phyloP scores from a whole-genome alignment of 306 rosid genomes.

The Ceratonia siliqua region DNA sequence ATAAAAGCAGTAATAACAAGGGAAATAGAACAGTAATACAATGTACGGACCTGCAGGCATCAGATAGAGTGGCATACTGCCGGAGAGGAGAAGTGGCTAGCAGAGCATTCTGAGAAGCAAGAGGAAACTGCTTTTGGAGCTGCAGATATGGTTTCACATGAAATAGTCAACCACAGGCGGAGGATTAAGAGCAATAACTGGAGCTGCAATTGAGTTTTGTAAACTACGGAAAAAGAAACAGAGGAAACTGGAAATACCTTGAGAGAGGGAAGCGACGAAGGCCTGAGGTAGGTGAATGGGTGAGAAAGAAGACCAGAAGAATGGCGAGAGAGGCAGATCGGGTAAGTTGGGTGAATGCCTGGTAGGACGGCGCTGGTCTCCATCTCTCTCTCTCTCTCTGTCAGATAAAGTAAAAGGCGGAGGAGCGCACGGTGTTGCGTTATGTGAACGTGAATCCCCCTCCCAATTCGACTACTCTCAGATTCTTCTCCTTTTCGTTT shows the following conservation, averaged over 20 bases:
- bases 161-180: background rate
- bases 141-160: conserved; percentile 14
- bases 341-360: conserved; percentile 39
- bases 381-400: conserved; percentile 38
- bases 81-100: conserved; percentile 33
- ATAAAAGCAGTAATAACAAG: background rate
- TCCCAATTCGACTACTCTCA: background rate
- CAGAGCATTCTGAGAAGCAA: conserved; percentile 31
- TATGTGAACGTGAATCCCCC: background rate
- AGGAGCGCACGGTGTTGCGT: background rate
- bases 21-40: background rate
- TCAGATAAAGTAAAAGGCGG: background rate
- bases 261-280: conserved; percentile 35
- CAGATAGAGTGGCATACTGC: conserved; percentile 37
- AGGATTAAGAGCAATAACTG: background rate
- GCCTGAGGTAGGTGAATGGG: background rate
- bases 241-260: conserved; percentile 35
- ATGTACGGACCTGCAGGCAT: conserved; percentile 34
- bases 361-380: conserved; percentile 51
- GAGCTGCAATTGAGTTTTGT: background rate
- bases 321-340: conserved; percentile 43
- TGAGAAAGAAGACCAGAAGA: conserved; percentile 15
- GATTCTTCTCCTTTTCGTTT: background rate
- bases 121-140: conserved; percentile 42
- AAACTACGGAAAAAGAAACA: background rate